Conservation (phyloP, 23 red algal genomes). For the Chondrus crispus region DNA sequence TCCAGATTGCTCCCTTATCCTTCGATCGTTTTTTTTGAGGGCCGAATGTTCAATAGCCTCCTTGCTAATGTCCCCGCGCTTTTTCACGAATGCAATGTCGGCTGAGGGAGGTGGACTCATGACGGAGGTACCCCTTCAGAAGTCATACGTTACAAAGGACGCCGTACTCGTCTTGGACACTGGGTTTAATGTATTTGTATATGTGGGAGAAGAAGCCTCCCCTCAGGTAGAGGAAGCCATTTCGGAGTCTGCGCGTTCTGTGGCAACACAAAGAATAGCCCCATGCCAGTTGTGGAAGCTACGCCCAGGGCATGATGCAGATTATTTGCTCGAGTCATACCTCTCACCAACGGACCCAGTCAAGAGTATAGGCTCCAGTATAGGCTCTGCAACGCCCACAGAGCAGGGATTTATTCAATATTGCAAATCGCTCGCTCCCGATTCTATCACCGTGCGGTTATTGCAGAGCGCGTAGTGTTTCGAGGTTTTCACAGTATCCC, state of each 20-base stretch:
- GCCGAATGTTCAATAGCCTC: conserved; percentile 29
- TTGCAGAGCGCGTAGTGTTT: too few species aligned
- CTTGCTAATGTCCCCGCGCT: conserved; percentile 44
- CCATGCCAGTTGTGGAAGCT: conserved; percentile 65
- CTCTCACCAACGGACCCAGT: conserved; percentile 11
- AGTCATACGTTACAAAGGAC: conserved; percentile 9
- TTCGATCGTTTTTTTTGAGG: conserved; percentile 42
- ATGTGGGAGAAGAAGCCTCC: conserved; percentile 26
- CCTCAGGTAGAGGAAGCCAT: conserved; percentile 23
- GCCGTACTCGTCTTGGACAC: conserved; percentile 56
- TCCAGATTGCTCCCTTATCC: conserved; percentile 9
- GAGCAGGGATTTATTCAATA: conserved; percentile 33
- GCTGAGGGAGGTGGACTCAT: conserved; percentile 41
- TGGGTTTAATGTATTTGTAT: conserved; percentile 61
- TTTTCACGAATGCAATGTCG: conserved; percentile 42
- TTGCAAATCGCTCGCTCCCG: conserved; percentile 21
- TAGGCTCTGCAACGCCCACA: neutral
- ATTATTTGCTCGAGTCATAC: conserved; percentile 42
- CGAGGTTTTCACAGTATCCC: too few species aligned
- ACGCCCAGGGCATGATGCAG: conserved; percentile 28
- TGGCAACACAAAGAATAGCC: conserved; percentile 23
- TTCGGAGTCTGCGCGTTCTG: conserved; percentile 34
- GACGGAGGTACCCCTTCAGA: conserved; percentile 45
- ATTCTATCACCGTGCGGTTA: conserved; percentile 24
- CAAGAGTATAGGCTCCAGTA: neutral